Conservation (phyloP, 371 early-diverging fungal genomes). For the Enterocytospora artemiae region DNA sequence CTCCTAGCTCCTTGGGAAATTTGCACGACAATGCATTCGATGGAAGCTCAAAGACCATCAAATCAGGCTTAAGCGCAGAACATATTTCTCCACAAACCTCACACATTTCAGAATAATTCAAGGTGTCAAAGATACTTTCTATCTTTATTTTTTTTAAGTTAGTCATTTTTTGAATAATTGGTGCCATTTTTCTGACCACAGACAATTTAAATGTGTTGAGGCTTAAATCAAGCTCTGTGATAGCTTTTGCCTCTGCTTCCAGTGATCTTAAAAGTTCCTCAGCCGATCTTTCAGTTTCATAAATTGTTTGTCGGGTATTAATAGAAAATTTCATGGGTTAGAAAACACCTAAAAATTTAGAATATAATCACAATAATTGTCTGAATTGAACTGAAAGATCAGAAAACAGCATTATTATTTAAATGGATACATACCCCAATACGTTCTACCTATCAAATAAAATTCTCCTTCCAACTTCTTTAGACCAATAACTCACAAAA, state of each 20-base stretch:
- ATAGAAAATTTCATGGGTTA: constrained; percentile 50
- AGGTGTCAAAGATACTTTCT: constrained; percentile 46
- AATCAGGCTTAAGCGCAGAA: constrained; percentile 14
- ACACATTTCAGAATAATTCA: constrained; percentile 48
- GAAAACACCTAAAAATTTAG: constrained; percentile 18
- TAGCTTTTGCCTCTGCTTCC: constrained; percentile 8
- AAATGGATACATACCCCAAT: no score
- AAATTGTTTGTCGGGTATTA: constrained; percentile 50
- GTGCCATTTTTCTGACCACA: constrained; percentile 41
- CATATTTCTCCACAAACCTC: constrained; percentile 37
- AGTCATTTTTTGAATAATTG: constrained; percentile 27
- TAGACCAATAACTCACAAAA: no score
- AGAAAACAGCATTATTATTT: no score
- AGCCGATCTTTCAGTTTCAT: constrained; percentile 43
- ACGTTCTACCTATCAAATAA: no score
- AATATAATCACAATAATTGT: no score
- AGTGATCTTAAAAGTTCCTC: constrained; percentile 30
- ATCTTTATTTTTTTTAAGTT: constrained; percentile 38
- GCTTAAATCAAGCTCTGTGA: constrained; percentile 47
- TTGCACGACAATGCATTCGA: constrained; percentile 56
- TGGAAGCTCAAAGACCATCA: constrained; percentile 51
- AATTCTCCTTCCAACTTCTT: no score
- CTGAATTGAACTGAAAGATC: no score
- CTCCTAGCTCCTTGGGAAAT: constrained; percentile 50
- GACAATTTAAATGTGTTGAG: constrained; percentile 53